A percentile compares a stretch with the other conserved stretches of the same genome.
phyloP scores from a whole-genome alignment of 305 asterid genomes.

The Solanum hybrid region DNA sequence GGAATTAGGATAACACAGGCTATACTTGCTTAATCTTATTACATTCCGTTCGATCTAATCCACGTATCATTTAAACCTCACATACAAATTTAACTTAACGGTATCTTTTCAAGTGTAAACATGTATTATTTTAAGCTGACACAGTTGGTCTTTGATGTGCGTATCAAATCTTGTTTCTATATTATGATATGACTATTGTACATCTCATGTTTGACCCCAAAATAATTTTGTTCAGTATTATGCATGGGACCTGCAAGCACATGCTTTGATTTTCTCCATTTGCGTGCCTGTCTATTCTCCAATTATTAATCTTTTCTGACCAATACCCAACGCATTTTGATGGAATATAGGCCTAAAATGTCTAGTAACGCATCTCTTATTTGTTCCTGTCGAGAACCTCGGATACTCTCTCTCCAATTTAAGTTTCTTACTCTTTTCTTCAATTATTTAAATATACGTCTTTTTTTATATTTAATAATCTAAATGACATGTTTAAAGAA shows the following conservation, averaged over 20 bases:
- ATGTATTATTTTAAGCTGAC: background rate
- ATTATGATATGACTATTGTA: background rate
- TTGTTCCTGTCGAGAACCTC: background rate
- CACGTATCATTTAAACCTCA: background rate
- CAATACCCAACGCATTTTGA: background rate
- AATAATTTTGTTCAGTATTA: background rate
- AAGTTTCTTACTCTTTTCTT: background rate
- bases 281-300: background rate
- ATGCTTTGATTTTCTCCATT: background rate
- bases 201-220: background rate
- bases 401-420: background rate
- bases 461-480: background rate
- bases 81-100: background rate
- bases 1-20: background rate
- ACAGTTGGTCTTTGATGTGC: background rate
- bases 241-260: background rate
- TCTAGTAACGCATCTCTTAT: background rate
- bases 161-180: background rate
- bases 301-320: background rate
- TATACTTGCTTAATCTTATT: background rate
- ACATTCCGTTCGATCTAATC: background rate
- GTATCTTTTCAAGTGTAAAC: background rate
- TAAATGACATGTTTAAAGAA: background rate
- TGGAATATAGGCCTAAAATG: background rate
- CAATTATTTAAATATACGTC: too few species aligned